Evolutionary conservation across 2,329 filamentous ascomycete genomes (phyloP), one percentile per base, ranked within the genome.

Genomic region (Arthrobotrys conoides): DNA sequence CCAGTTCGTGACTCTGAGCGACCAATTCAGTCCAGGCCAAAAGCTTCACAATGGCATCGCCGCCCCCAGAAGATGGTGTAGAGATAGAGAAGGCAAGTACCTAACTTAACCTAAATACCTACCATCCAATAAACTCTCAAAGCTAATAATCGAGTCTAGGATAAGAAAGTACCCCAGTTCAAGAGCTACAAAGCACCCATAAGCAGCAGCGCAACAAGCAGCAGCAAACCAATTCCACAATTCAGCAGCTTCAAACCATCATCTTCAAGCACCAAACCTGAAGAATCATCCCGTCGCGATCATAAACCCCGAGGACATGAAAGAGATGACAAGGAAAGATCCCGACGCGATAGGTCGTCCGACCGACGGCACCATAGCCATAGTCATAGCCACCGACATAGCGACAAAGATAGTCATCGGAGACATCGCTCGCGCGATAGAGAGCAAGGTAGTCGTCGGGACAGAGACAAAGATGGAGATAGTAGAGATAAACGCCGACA

Each of bases 211-310:
- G n/a, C n/a, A n/a, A n/a, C n/a, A n/a, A n/a, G n/a, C 6, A 30
- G 27, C 27, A 48, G 22, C 9, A 64, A 48, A 38, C 44, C 73
- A n/a, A 41, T 64, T 10, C 63, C 69, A 6, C 66, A 71, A 55
- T 77, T 77, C 51, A 66, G 63, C 59, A 77, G 73, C 49, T 77
- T 77, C 73, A 77, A 77, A 55, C 41, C 57, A 0, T 38, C 61
- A n/a, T 44, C 57, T 33, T 20, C 53, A 20, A 59, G 6, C 10
- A 10, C 16, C 27, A 49, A 59, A 10, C 16, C 64, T 3, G 38
- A 64, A 61, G 49, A 57, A 38, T n/a, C 49, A 14, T 41, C 59
- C 20, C 38, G 20, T 24, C 51, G 66, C 48, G 66, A 75, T 27
- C 48, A 65, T 59, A 53, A 53, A 53, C 24, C 55, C 5, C 76